A percentile compares a stretch with the other conserved stretches of the same genome.
Evolutionary conservation across 2,329 filamentous ascomycete genomes (phyloP).

Genomic region (Botryotinia convoluta): DNA sequence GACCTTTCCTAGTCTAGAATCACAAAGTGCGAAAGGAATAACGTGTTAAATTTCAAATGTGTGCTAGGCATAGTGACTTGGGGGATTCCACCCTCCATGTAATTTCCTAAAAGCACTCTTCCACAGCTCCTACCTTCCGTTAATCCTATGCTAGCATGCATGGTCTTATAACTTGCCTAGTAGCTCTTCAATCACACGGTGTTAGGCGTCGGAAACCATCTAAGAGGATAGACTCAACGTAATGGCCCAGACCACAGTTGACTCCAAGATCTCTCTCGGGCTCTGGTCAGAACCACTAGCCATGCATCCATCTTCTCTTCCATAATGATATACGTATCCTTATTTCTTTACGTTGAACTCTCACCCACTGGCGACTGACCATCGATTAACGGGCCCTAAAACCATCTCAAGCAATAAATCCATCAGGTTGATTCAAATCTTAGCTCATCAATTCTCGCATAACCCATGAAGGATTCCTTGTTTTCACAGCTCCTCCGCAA

Average conservation of each 20-base stretch:
- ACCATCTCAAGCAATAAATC: too few species aligned
- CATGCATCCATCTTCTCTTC: background rate
- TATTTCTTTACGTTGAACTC: too few species aligned
- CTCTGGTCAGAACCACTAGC: background rate
- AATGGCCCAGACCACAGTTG: background rate
- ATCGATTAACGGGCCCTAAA: too few species aligned
- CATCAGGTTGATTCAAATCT: too few species aligned
- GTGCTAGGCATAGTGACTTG: too few species aligned
- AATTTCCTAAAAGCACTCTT: too few species aligned
- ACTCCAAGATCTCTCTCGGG: background rate
- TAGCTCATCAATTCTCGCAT: too few species aligned
- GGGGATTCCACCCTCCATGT: too few species aligned
- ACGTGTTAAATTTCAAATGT: too few species aligned
- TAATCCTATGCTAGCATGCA: background rate
- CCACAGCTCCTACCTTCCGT: too few species aligned
- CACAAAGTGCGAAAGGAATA: conserved; percentile 39
- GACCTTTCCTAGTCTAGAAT: conserved; percentile 40
- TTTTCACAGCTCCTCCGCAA: conserved; percentile 26
- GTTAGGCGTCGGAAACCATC: background rate
- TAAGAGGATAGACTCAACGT: background rate
- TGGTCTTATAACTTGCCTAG: background rate
- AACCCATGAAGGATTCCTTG: conserved; percentile 38
- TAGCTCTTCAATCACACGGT: background rate
- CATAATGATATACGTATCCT: background rate
- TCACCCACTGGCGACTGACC: too few species aligned